Conservation (phyloP, 257 asterid species). For the Ocimum tenuiflorum region DNA sequence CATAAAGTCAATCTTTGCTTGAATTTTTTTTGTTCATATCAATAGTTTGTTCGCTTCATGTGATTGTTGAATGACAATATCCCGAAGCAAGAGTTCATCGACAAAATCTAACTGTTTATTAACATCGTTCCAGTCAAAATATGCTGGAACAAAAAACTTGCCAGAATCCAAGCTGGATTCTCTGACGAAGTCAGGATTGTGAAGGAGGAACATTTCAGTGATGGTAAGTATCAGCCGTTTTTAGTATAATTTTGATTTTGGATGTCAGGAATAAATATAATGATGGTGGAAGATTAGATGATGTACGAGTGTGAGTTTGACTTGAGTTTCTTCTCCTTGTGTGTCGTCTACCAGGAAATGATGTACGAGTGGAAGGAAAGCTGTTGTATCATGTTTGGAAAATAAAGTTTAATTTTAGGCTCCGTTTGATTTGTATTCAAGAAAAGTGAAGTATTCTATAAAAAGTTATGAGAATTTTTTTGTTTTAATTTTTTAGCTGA, state of each 20-base stretch:
- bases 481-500: too few species aligned
- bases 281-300: too few species aligned
- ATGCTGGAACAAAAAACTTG: slow-evolving; percentile 67
- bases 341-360: background rate
- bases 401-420: too few species aligned
- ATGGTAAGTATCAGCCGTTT: slow-evolving; percentile 37
- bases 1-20: background rate
- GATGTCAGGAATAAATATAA: too few species aligned
- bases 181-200: slow-evolving; percentile 46
- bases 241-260: too few species aligned
- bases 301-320: slow-evolving; percentile 40
- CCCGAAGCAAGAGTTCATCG: slow-evolving; percentile 53
- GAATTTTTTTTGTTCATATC: background rate
- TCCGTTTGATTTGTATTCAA: too few species aligned
- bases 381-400: too few species aligned
- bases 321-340: background rate
- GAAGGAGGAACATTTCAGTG: slow-evolving; percentile 42
- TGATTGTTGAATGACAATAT: slow-evolving; percentile 49
- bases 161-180: slow-evolving; percentile 33
- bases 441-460: too few species aligned
- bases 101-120: background rate
- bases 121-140: slow-evolving; percentile 10
- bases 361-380: too few species aligned
- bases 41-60: slow-evolving; percentile 38
- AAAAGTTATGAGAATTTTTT: too few species aligned